Evolutionary conservation across 805 yeast species (phyloP).

Genomic region (Tanozyma kutaoensis): DNA sequence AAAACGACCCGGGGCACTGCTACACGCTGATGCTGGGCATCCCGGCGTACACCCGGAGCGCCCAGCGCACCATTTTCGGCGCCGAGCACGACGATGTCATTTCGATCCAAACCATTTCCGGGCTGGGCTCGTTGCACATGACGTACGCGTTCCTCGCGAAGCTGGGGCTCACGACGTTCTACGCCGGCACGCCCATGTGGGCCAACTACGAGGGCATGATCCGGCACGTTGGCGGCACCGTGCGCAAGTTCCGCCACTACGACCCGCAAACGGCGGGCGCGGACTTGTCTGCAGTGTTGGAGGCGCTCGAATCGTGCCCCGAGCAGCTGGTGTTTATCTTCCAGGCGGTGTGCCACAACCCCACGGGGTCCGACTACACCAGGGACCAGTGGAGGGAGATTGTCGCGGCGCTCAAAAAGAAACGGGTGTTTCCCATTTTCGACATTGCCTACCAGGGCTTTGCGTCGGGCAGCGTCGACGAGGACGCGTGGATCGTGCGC

Average conservation of each 20-base stretch:
- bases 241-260: conserved; percentile 17
- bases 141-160: conserved; percentile 15
- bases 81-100: conserved; percentile 14
- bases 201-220: conserved; percentile 24
- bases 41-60: conserved; percentile 19
- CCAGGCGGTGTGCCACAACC: conserved; percentile 33
- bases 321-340: conserved; percentile 19
- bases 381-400: conserved; percentile 23
- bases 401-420: conserved; percentile 10
- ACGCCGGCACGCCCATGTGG: conserved; percentile 28
- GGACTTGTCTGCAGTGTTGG: conserved; percentile 13
- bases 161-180: conserved; percentile 10
- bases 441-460: conserved; percentile 33
- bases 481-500: conserved; percentile 27
- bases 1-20: conserved; percentile 29
- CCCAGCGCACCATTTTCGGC: conserved; percentile 25
- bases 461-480: conserved; percentile 13
- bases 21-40: conserved; percentile 30
- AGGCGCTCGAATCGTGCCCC: conserved; percentile 17
- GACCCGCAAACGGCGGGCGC: conserved; percentile 12
- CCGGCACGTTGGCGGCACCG: conserved; percentile 15
- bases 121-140: conserved; percentile 29
- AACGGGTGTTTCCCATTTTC: conserved; percentile 16
- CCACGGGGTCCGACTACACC: conserved; percentile 28
- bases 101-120: conserved; percentile 26